Conservation (phyloP, 73 alveolate species). For the Paramecium primaurelia region DNA sequence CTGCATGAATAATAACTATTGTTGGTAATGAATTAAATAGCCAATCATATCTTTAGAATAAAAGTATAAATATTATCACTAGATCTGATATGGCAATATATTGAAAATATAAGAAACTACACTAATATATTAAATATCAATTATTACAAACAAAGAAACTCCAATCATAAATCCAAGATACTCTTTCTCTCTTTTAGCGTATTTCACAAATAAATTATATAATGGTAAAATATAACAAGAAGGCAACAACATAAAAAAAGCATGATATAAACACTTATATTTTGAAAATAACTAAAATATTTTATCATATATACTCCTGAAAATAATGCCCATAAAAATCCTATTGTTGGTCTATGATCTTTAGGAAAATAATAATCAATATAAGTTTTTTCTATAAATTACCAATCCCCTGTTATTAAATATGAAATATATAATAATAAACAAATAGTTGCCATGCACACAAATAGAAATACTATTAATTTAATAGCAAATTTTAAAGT, state of each 20-base stretch:
- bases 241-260: slow-evolving; percentile 10
- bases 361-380: slow-evolving; percentile 23
- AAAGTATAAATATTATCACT: neutral
- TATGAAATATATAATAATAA: neutral
- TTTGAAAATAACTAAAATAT: neutral
- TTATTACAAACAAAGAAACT: slow-evolving; percentile 16
- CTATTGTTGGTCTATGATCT: slow-evolving; percentile 50
- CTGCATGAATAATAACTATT: neutral
- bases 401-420: neutral
- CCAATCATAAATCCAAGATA: slow-evolving; percentile 40
- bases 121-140: neutral
- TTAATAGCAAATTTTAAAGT: neutral
- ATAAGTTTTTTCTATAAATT: slow-evolving; percentile 2
- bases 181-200: neutral
- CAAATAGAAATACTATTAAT: neutral
- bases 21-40: neutral
- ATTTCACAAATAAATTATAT: slow-evolving; percentile 9
- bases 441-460: neutral
- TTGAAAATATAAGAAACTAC: neutral
- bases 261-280: slow-evolving; percentile 30
- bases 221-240: slow-evolving; percentile 25
- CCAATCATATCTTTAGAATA: slow-evolving; percentile 37
- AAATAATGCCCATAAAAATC: slow-evolving; percentile 42
- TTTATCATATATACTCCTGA: neutral
- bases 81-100: neutral